Evolutionary conservation across 495 filamentous ascomycete species (phyloP), one percentile per base, ranked within the genome.

Genomic region (Penicillium robsamsonii): DNA sequence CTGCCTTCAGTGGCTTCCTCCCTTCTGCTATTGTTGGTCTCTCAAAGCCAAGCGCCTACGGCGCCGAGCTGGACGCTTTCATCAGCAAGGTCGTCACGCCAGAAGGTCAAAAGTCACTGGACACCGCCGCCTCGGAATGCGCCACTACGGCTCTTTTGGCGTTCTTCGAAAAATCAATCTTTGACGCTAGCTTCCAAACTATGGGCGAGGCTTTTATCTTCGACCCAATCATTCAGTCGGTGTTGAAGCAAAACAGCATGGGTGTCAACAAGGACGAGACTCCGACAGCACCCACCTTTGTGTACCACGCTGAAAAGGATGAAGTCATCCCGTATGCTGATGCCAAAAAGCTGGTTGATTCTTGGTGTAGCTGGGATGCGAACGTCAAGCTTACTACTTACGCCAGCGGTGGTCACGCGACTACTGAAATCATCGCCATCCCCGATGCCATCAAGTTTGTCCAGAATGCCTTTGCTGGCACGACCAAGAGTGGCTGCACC

Each of bases 281-380:
- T 0, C 69, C 70, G 4, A 67, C 64, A 0, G 69, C 64, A 1
- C 71, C 71, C 4, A 57, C 71, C 8, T 70, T 73, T 41, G 53
- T 73, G 2, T 74, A 74, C 41, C 70, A 74, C 46, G 66, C 64
- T 9, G 56, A 61, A 7, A 44, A 69, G 4, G 71, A 74, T 40
- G 68, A 70, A 40, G 53, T 70, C 45, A 74, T 72, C 24, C 71
- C 70, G 0, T 71, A 70, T 22, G 17, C 42, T 1, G 58, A 70
- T n/a, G 63, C 67, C 1, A 45, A 53, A 1, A 25, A 52, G 0
- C 53, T 72, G 59, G 67, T 63, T 8, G 45, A 67, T 4, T 42
- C 60, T 1, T 73, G 70, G 70, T 73, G 70, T n/a, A 22, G 41
- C 1, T 53, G 61, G 41, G 65, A 62, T 2, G 69, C 64, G 3